Conservation (phyloP, 228 moss, liverwort and hornwort genomes). For the Sphagnum magellanicum region DNA sequence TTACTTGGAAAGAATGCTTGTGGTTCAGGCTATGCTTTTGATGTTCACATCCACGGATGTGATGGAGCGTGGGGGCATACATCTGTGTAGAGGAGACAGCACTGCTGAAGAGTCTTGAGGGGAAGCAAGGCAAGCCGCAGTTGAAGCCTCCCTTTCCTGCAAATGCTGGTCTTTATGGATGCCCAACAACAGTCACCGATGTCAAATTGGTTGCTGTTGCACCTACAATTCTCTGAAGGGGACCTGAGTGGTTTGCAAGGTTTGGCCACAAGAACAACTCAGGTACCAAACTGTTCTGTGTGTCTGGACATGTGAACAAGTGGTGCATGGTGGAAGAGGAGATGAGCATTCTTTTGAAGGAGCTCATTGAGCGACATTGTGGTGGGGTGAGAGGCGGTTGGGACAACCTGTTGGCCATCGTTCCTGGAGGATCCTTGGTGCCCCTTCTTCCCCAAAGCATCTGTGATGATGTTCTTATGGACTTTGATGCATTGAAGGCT, state of each 20-base stretch:
- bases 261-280: slow-evolving; percentile 88
- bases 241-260: slow-evolving; percentile 95
- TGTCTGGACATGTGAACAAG: slow-evolving; percentile 91
- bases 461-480: slow-evolving; percentile 88
- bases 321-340: slow-evolving; percentile 95
- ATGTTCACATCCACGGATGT: slow-evolving; percentile 53
- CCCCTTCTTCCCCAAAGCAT: slow-evolving; percentile 77
- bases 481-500: slow-evolving; percentile 88
- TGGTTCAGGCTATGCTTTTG: slow-evolving; percentile 82
- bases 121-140: slow-evolving; percentile 91
- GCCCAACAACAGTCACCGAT: slow-evolving; percentile 85
- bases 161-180: slow-evolving; percentile 85
- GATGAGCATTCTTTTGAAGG: slow-evolving; percentile 83
- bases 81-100: slow-evolving; percentile 97
- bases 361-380: slow-evolving; percentile 94
- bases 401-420: slow-evolving; percentile 89
- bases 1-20: slow-evolving; percentile 74
- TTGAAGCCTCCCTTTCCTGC: slow-evolving; percentile 97
- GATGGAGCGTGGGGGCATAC: slow-evolving; percentile 80
- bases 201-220: slow-evolving; percentile 86
- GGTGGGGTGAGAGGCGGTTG: slow-evolving; percentile 94
- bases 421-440: slow-evolving; percentile 92
- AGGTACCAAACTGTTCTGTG: slow-evolving; percentile 78
- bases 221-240: slow-evolving; percentile 81
- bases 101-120: slow-evolving; percentile 83